Base-by-base conservation (phyloP, 164 flowering plant genomes). In the Warburgia ugandensis region DNA sequence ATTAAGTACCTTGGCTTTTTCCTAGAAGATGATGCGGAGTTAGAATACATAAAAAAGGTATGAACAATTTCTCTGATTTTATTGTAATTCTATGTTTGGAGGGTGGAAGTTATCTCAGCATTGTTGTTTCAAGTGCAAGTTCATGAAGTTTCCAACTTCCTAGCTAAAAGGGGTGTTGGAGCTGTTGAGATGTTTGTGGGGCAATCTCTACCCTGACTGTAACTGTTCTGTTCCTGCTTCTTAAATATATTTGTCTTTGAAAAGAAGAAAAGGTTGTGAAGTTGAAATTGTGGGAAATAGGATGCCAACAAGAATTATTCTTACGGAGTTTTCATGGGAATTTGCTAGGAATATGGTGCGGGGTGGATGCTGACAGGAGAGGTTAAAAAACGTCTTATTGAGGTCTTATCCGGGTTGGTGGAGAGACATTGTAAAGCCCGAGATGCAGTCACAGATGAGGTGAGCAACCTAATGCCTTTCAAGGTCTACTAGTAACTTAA, bases 351-450 rank as follows among this genome's bases (percentile, higher is more conserved):
- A 59, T 91, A 92, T 71, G 86, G 83, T 25, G 73, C 75, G 3
- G 98, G 98, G 10, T 70, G 89, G 50, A 73, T 91, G 96, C 75
- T 91, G 27, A 83, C 95, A 3, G 91, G 94, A 16, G 95, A 85
- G 55, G 91, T 92, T n/a, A 92, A 92, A 70, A 69, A 73, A 54
- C 68, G 67, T 29, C 89, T 81, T 27, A 65, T 54, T 54, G 68
- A 77, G 63, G 83, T 83, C 60, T 61, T 92, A 53, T 74, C 84
- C 5, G 84, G 80, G 58, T 1, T 92, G 36, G 96, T 92, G 2
- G 96, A 92, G 67, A 79, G 94, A 68, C 98, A 92, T 66, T 74
- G 74, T 0, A 66, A 59, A 58, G 95, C 95, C 39, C 74, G 98
- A 14, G 84, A 96, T 39, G 84, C 84, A n/a, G 96, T 87, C 20